Evolutionary conservation across 768 basidiomycete genomes (phyloP).

Genomic region (Podaxis sp.): DNA sequence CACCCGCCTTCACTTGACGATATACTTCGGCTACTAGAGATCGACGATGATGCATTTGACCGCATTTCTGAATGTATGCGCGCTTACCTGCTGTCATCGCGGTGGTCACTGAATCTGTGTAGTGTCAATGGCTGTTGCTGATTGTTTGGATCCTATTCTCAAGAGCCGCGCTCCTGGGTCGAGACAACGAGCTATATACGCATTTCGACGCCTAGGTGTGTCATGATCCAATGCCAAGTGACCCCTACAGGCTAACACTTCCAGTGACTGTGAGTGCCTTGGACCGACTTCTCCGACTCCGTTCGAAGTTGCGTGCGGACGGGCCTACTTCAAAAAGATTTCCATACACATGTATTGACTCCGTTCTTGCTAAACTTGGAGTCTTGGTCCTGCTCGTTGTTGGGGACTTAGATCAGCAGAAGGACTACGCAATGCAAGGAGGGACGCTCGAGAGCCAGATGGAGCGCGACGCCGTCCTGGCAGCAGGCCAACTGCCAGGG

Average conservation of each 20-base stretch:
- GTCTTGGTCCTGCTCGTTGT: conserved; percentile 16
- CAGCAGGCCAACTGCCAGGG: conserved; percentile 73
- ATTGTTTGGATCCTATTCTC: not conserved
- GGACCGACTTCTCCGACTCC: conserved; percentile 13
- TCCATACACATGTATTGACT: not conserved
- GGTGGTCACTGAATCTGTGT: not conserved
- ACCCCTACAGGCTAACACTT: not conserved
- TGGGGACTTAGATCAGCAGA: not conserved
- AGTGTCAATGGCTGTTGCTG: not conserved
- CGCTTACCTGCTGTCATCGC: not conserved
- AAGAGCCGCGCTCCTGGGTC: not conserved
- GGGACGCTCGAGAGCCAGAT: conserved; percentile 38
- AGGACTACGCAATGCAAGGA: not conserved
- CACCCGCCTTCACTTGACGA: not conserved
- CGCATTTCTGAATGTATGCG: conserved; percentile 7
- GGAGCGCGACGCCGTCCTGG: conserved; percentile 52
- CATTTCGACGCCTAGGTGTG: not conserved
- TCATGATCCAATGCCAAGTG: too few relatives aligned
- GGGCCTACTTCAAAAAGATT: not conserved
- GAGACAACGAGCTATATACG: not conserved
- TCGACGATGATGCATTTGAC: not conserved
- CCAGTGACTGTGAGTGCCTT: conserved; percentile 18
- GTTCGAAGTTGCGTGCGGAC: conserved; percentile 3
- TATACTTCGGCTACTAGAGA: not conserved
- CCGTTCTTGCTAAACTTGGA: conserved; percentile 10